Conservation (phyloP, 768 basidiomycete genomes). For the Tricholoma terreum region DNA sequence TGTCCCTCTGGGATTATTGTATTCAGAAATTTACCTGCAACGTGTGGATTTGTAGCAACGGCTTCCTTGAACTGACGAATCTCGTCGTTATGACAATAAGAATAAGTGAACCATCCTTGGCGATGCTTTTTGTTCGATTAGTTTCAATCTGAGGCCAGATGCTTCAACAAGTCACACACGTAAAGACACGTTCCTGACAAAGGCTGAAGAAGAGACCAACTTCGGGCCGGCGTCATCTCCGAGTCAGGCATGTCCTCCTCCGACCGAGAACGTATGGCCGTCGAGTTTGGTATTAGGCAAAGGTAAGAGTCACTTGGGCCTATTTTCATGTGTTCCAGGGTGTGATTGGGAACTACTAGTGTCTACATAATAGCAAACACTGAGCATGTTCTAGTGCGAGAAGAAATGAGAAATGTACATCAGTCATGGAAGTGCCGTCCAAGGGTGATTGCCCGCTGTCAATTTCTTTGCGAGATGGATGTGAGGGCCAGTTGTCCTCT, state of each 20-base stretch:
- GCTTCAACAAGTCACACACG: slow-evolving; percentile 49
- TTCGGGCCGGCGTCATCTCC: slow-evolving; percentile 65
- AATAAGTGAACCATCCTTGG: slow-evolving; percentile 97
- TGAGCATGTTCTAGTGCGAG: slow-evolving; percentile 5
- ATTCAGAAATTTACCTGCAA: slow-evolving; percentile 49
- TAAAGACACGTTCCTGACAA: slow-evolving; percentile 81
- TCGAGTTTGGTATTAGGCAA: slow-evolving; percentile 72
- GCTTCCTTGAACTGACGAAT: slow-evolving; percentile 95
- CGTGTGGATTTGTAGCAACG: slow-evolving; percentile 57
- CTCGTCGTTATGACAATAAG: slow-evolving; percentile 92
- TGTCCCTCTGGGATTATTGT: background rate
- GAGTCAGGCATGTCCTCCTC: slow-evolving; percentile 51
- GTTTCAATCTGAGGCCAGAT: slow-evolving; percentile 24
- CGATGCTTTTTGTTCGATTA: slow-evolving; percentile 53
- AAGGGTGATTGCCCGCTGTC: slow-evolving; percentile 41
- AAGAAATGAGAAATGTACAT: slow-evolving; percentile 32
- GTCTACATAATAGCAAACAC: slow-evolving; percentile 11
- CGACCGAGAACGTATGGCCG: slow-evolving; percentile 34
- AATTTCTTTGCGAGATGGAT: slow-evolving; percentile 53
- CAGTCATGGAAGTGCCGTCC: slow-evolving; percentile 29
- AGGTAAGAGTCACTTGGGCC: slow-evolving; percentile 68
- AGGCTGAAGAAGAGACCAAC: slow-evolving; percentile 81
- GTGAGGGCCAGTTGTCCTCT: slow-evolving; percentile 36
- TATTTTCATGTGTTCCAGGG: slow-evolving; percentile 74
- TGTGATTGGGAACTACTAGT: slow-evolving; percentile 34